phyloP scores from a whole-genome alignment of 192 early-diverging fungal genomes.

The Glomus cerebriforme region DNA sequence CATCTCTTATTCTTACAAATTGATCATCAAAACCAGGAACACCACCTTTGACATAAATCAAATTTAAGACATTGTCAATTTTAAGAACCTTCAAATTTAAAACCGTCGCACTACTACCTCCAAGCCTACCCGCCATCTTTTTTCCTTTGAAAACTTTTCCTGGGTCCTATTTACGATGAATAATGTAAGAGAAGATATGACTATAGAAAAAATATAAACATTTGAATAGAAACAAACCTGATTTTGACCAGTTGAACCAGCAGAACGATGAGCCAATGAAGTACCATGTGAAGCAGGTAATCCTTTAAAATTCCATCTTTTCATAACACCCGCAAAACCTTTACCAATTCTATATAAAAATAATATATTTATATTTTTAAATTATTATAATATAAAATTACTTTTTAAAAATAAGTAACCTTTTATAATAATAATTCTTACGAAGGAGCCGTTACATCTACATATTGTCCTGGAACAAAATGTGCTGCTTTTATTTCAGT shows the following conservation, averaged over 20 bases:
- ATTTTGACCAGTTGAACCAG: conserved; percentile 87
- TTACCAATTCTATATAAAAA: conserved; percentile 70
- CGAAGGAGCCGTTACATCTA: conserved; percentile 87
- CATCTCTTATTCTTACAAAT: conserved; percentile 86
- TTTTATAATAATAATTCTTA: conserved; percentile 42
- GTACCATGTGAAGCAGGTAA: conserved; percentile 93
- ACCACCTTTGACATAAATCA: conserved; percentile 91
- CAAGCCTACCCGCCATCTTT: conserved; percentile 98
- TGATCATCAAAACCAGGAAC: conserved; percentile 87
- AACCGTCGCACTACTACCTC: conserved; percentile 77
- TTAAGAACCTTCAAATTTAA: conserved; percentile 84
- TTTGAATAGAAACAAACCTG: conserved; percentile 48
- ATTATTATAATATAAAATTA: background rate
- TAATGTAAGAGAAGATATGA: background rate
- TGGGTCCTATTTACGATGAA: conserved; percentile 55
- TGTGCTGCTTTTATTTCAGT: conserved; percentile 75
- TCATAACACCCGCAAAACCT: conserved; percentile 97
- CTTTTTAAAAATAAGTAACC: background rate
- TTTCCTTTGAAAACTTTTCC: conserved; percentile 93
- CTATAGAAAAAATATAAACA: background rate
- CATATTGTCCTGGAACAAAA: conserved; percentile 94
- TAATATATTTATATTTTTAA: background rate
- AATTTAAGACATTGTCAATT: conserved; percentile 82
- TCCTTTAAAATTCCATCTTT: conserved; percentile 92
- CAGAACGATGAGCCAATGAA: conserved; percentile 84